These are phyloP conservation scores for Apiospora marii DNA, from an alignment of 2,329 filamentous ascomycete genomes.

Conservation along the genomic window DNA sequence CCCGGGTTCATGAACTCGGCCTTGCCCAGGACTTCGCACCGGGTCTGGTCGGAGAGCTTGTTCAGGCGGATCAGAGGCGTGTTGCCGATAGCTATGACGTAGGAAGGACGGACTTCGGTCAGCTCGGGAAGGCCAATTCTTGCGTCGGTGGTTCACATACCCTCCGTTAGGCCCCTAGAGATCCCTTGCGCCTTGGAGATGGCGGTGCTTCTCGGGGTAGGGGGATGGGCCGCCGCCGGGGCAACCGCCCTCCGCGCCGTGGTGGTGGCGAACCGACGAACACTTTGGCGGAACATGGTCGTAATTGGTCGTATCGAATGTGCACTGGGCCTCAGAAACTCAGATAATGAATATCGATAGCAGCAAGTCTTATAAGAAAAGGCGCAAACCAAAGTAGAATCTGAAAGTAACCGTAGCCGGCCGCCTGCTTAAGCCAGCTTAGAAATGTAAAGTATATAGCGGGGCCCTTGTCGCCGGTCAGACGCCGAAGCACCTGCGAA, in stretches of 20 bases:
- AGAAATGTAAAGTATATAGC: slow-evolving; percentile 7
- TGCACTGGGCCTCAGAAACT: background rate
- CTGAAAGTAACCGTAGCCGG: background rate
- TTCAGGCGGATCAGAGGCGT: slow-evolving; percentile 93
- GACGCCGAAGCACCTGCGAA: background rate
- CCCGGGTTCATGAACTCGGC: slow-evolving; percentile 99
- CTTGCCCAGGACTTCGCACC: slow-evolving; percentile 94
- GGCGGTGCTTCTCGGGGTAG: slow-evolving; percentile 69
- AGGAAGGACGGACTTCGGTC: background rate
- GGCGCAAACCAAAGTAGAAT: too few species aligned
- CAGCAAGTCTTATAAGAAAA: background rate
- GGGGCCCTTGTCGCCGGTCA: slow-evolving; percentile 14
- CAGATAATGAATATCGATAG: background rate
- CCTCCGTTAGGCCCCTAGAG: slow-evolving; percentile 81
- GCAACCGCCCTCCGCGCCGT: slow-evolving; percentile 60
- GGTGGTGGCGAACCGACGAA: slow-evolving; percentile 72
- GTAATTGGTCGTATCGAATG: background rate
- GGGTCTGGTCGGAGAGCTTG: slow-evolving; percentile 85
- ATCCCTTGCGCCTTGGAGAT: slow-evolving; percentile 84
- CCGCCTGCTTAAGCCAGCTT: background rate
- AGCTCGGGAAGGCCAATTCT: background rate
- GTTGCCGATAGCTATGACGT: slow-evolving; percentile 84
- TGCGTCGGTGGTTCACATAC: slow-evolving; percentile 54
- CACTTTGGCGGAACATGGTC: slow-evolving; percentile 73
- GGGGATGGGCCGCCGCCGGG: slow-evolving; percentile 45